Base-by-base conservation (phyloP, 2,329 filamentous ascomycete species). In the Karstenula rhodostoma region DNA sequence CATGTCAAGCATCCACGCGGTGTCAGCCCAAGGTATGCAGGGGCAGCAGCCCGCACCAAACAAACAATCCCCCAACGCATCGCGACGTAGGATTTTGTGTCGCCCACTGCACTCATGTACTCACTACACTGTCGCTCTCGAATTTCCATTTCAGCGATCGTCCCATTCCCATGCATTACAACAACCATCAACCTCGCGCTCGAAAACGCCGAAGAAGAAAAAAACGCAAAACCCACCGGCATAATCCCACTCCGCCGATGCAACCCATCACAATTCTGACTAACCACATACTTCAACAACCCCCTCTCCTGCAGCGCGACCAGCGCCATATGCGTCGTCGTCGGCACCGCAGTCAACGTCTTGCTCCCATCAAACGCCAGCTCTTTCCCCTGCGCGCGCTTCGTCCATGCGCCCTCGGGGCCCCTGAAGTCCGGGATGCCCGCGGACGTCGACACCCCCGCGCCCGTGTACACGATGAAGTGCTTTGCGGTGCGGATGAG, bases 1-100 rank as follows among this genome's bases (percentile, higher is more conserved):
- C 53, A 54, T 43, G 47, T 35, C 40, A 55, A 47, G 42, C 61
- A 61, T 57, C 56, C 56, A 51, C 63, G 60, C 56, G 64, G 55
- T 64, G 62, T 58, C 57, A 44, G 44, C 32, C 51, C 33, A 50
- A 57, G 56, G 56, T 32, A 63, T 61, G 57, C 64, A 67, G 64
- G 67, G 67, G 62, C 61, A 67, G 52, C 40, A 53, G 50, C 35
- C 32, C 48, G 32, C 29, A 22, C 48, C 58, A 46, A 48, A 43
- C 49, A 51, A 58, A 49, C 56, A 44, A 33, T 58, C 27, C 50
- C 46, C 52, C 54, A 44, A 43, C 49, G 57, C 58, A 56, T 52
- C 56, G 44, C 54, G 37, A 53, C 46, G 44, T 32, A 37, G 55
- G 61, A 56, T 46, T 37, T 22, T 35, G 51, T 40, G 56, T 61